phyloP scores from a whole-genome alignment of 257 asterid species.

The Paraleonurus japonicus region DNA sequence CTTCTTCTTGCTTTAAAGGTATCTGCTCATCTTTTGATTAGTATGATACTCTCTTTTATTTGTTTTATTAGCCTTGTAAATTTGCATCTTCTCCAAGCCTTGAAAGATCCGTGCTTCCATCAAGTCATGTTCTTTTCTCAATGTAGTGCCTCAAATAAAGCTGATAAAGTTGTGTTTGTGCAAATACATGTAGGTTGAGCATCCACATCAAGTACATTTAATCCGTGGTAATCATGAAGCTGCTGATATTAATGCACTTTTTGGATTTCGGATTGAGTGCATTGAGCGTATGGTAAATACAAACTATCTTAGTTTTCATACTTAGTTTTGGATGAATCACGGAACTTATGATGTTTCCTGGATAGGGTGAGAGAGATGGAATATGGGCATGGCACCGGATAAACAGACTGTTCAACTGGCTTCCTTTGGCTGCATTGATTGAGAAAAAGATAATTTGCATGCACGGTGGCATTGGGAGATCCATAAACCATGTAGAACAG shows the following conservation, averaged over 20 bases:
- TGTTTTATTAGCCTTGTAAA: background rate
- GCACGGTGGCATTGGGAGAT: conserved; percentile 99
- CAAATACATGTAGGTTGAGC: conserved; percentile 62
- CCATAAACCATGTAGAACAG: conserved; percentile 94
- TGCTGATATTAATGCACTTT: conserved; percentile 98
- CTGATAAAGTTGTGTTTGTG: conserved; percentile 10
- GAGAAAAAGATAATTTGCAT: conserved; percentile 94
- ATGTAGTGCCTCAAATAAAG: background rate
- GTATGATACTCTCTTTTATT: background rate
- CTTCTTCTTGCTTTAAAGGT: conserved; percentile 98
- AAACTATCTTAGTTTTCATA: conserved; percentile 4
- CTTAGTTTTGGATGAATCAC: conserved; percentile 19
- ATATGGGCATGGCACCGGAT: conserved; percentile 98
- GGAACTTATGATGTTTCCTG: conserved; percentile 29
- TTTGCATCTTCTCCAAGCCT: background rate
- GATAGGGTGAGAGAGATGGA: conserved; percentile 99
- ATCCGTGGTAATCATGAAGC: conserved; percentile 99
- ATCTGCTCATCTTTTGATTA: conserved; percentile 20
- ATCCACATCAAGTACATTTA: conserved; percentile 80
- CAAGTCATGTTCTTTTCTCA: background rate
- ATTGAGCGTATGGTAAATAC: conserved; percentile 91
- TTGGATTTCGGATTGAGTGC: conserved; percentile 98
- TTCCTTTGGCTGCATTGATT: conserved; percentile 91
- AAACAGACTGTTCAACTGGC: conserved; percentile 97
- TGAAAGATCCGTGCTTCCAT: background rate